Evolutionary conservation across 345 rosid species (phyloP).

Genomic region (Gossypium longicalyx): DNA sequence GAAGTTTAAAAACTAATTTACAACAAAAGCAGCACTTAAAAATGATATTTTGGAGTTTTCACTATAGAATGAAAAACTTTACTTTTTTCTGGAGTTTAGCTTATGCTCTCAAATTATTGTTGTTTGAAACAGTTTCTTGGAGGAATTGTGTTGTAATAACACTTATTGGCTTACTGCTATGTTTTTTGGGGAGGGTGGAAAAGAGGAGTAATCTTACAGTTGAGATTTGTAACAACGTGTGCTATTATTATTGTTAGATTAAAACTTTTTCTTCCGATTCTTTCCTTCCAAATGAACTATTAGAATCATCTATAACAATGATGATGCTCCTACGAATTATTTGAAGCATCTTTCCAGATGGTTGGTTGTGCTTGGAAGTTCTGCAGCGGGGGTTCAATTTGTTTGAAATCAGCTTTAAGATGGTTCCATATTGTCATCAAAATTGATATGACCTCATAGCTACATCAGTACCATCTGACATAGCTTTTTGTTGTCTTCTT

Average conservation of each 20-base stretch:
- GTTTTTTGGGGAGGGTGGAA: not conserved
- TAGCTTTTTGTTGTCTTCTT: not conserved
- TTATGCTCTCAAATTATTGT: not conserved
- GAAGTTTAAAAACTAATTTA: not conserved
- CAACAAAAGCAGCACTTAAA: not conserved
- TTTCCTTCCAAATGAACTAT: not conserved
- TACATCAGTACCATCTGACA: not conserved
- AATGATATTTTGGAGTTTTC: not conserved
- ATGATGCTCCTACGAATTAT: not conserved
- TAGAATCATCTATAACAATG: not conserved
- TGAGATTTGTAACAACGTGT: not conserved
- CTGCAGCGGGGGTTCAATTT: not conserved
- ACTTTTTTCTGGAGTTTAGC: not conserved
- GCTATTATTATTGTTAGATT: not conserved
- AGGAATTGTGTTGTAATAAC: not conserved
- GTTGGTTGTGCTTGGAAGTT: not conserved
- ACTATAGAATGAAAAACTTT: not conserved
- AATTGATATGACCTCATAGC: not conserved
- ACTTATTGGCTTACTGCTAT: not conserved
- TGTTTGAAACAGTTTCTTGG: not conserved
- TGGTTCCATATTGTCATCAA: not conserved
- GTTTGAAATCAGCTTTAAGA: conserved; percentile 2
- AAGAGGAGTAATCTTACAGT: not conserved
- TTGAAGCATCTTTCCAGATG: not conserved
- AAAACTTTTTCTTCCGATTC: not conserved